Evolutionary conservation across 2,329 filamentous ascomycete genomes (phyloP), one percentile per base, ranked within the genome.

Genomic region (Monosporascus cannonballus): DNA sequence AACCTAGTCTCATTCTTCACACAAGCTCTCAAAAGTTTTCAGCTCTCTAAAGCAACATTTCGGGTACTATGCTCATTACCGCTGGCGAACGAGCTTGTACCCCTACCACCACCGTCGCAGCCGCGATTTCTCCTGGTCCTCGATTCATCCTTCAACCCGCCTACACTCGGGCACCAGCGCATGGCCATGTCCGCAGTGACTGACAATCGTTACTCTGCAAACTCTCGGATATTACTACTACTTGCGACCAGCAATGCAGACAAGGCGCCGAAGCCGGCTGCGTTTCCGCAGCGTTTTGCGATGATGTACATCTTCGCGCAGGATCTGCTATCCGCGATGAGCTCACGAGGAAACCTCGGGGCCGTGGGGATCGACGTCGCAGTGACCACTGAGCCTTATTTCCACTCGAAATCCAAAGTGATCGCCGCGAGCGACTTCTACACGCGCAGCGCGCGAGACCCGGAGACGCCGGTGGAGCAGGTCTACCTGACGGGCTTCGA

Each of bases 401-500:
- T 93, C 61, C 81, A 83, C 53, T 84, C 86, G 62, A 93, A 93
- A 70, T 81, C 83, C 7, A 59, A 63, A 14, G 82, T 81, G 1
- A 83, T 92, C 27, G 71, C 74, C 0, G 62, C 67, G 8, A 67
- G 68, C 0, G 71, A 72, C 0, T 71, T 73, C 38, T 83, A 81
- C 58, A 50, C 64, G 59, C 42, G 37, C 6, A 38, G 18, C 25
- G 36, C 34, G 34, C 20, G 39, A 20, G 24, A 45, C 2, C 47
- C 41, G 41, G 45, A 22, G 30, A 52, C 15, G 30, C 38, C 34
- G 9, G 63, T 67, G 7, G 72, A 77, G 50, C 86, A 90, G 61
- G 71, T 88, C 4, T 89, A 89, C 62, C 78, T 92, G 2, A 80
- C 83, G 2, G 89, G 89, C 27, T 93, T 84, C 65, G 89, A 93